These are phyloP conservation scores for Penicillium pulvis DNA, from an alignment of 495 filamentous ascomycete genomes.

Conservation along the genomic window DNA sequence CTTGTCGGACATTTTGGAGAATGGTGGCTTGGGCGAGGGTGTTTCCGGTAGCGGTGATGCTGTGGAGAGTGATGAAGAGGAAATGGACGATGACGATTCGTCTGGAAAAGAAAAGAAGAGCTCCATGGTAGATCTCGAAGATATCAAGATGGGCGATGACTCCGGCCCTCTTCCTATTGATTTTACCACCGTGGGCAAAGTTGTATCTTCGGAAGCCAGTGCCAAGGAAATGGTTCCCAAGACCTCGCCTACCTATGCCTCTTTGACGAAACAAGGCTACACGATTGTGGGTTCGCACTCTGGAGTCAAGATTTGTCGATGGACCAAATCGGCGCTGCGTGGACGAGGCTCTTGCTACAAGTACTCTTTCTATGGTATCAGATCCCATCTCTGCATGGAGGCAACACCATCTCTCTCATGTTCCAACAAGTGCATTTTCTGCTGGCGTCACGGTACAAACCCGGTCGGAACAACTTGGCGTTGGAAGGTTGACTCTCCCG, in stretches of 20 bases:
- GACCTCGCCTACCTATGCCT: conserved; percentile 79
- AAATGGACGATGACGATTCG: conserved; percentile 47
- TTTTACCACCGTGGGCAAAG: conserved; percentile 71
- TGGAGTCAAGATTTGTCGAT: conserved; percentile 96
- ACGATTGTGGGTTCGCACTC: conserved; percentile 93
- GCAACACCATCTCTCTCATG: conserved; percentile 92
- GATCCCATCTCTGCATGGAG: conserved; percentile 96
- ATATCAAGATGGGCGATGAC: conserved; percentile 64
- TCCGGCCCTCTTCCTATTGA: conserved; percentile 71
- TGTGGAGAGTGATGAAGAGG: conserved; percentile 81
- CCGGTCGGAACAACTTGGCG: conserved; percentile 95
- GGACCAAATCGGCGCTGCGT: conserved; percentile 97
- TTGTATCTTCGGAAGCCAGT: conserved; percentile 33
- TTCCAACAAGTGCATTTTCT: conserved; percentile 98
- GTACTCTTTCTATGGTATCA: conserved; percentile 93
- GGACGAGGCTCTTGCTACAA: conserved; percentile 97
- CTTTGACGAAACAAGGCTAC: conserved; percentile 95
- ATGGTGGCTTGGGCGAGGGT: conserved; percentile 74
- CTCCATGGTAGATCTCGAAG: conserved; percentile 76
- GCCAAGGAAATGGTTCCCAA: conserved; percentile 92
- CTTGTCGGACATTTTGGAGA: conserved; percentile 60
- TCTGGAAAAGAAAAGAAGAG: conserved; percentile 42
- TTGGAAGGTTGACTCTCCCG: conserved; percentile 89
- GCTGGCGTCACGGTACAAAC: conserved; percentile 97
- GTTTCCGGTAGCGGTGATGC: conserved; percentile 79